Conservation (phyloP, 768 basidiomycete genomes). For the Strobilomyces confusus region DNA sequence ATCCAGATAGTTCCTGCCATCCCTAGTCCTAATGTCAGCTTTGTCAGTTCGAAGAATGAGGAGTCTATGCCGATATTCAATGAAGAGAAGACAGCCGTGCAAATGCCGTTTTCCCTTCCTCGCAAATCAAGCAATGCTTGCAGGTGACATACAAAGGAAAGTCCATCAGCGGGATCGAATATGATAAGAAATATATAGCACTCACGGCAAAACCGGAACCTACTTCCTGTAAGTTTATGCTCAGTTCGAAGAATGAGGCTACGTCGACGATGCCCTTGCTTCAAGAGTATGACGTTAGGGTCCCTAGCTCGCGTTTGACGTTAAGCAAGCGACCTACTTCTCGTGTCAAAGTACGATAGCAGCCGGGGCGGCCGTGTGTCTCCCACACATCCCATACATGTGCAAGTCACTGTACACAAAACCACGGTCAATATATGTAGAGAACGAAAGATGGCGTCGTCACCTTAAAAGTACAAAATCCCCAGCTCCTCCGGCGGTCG, state of each 20-base stretch:
- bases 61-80: too few relatives aligned
- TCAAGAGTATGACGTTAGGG: neutral
- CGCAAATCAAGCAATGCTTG: conserved; percentile 54
- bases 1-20: neutral
- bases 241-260: neutral
- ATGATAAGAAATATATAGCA: neutral
- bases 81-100: too few relatives aligned
- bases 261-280: conserved; percentile 5
- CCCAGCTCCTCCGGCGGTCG: neutral
- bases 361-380: neutral
- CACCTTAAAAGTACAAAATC: too few relatives aligned
- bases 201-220: conserved; percentile 3
- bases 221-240: neutral
- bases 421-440: too few relatives aligned
- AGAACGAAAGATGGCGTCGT: too few relatives aligned
- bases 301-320: too few relatives aligned
- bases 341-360: neutral
- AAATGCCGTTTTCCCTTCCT: conserved; percentile 50
- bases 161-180: neutral
- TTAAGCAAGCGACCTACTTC: neutral
- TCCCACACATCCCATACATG: neutral
- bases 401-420: neutral
- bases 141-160: conserved; percentile 50
- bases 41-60: too few relatives aligned
- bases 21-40: too few relatives aligned